Evolutionary conservation across 768 basidiomycete genomes (phyloP).

Genomic region (Amylocystis lapponica): DNA sequence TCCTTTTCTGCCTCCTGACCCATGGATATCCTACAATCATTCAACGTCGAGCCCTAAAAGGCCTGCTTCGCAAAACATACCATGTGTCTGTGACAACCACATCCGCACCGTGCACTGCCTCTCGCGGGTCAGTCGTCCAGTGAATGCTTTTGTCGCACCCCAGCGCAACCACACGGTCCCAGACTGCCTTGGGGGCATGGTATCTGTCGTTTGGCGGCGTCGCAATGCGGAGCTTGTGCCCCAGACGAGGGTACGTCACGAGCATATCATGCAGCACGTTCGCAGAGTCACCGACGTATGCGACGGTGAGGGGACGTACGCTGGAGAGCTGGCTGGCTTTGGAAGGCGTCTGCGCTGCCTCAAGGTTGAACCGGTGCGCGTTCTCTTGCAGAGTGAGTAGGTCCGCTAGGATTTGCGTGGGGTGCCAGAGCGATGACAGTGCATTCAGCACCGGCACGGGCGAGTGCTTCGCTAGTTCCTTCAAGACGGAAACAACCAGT

Average conservation of each 20-base stretch:
- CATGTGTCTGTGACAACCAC: conserved; percentile 98
- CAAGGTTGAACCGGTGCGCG: conserved; percentile 44
- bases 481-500: background rate
- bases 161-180: conserved; percentile 74
- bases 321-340: background rate
- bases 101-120: conserved; percentile 86
- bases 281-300: conserved; percentile 91
- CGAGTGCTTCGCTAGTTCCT: conserved; percentile 90
- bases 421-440: conserved; percentile 93
- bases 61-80: no score
- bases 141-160: conserved; percentile 66
- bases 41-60: background rate
- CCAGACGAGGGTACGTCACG: conserved; percentile 87
- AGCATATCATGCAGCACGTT: conserved; percentile 98
- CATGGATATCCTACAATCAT: conserved; percentile 84
- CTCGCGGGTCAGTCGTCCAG: conserved; percentile 75
- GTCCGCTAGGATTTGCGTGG: conserved; percentile 93
- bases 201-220: conserved; percentile 60
- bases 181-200: conserved; percentile 65
- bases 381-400: conserved; percentile 84
- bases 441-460: conserved; percentile 95
- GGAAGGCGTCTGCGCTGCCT: conserved; percentile 12
- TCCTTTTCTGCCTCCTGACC: conserved; percentile 94
- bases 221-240: conserved; percentile 81
- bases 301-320: conserved; percentile 78